Percentiles rank a stretch among this genome's conserved stretches.
phyloP scores from a whole-genome alignment of 2,329 filamentous ascomycete genomes.

The Neodidymelliopsis sp. region DNA sequence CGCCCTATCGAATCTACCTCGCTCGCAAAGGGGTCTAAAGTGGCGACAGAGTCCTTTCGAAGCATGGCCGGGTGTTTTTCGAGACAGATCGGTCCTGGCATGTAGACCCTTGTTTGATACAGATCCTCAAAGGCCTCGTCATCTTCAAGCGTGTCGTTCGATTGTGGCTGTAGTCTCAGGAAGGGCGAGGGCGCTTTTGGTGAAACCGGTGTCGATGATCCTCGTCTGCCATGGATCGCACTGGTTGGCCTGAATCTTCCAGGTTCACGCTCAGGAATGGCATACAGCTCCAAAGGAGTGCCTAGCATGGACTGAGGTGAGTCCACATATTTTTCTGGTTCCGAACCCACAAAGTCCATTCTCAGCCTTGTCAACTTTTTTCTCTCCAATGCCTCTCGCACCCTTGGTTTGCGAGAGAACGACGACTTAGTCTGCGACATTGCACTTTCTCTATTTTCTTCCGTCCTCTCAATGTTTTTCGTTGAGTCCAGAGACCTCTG shows the following conservation, averaged over 20 bases:
- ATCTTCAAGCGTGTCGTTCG: constrained; percentile 15
- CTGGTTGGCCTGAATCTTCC: constrained; percentile 17
- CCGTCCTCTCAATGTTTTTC: not conserved
- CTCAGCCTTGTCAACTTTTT: constrained; percentile 34
- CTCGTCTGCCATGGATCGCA: constrained; percentile 16
- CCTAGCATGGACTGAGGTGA: constrained; percentile 39
- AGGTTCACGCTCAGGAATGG: constrained; percentile 12
- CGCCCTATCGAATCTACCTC: constrained; percentile 23
- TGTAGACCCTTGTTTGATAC: constrained; percentile 39
- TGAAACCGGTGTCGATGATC: constrained; percentile 19
- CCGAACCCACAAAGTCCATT: constrained; percentile 31
- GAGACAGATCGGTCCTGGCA: constrained; percentile 54
- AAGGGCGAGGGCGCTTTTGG: constrained; percentile 14
- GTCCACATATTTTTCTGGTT: constrained; percentile 23
- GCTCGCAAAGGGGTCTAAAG: constrained; percentile 46
- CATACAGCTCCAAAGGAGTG: constrained; percentile 44
- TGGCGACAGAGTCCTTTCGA: constrained; percentile 52
- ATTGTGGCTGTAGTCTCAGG: not conserved
- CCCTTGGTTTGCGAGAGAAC: constrained; percentile 34
- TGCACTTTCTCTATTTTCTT: constrained; percentile 8
- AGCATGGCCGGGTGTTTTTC: constrained; percentile 38
- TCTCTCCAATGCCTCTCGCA: constrained; percentile 29
- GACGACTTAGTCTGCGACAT: constrained; percentile 9
- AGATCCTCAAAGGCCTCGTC: not conserved
- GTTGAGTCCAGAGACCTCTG: not conserved